Evolutionary conservation across 768 basidiomycete species (phyloP).

Genomic region (Xerocomellus intermedius): DNA sequence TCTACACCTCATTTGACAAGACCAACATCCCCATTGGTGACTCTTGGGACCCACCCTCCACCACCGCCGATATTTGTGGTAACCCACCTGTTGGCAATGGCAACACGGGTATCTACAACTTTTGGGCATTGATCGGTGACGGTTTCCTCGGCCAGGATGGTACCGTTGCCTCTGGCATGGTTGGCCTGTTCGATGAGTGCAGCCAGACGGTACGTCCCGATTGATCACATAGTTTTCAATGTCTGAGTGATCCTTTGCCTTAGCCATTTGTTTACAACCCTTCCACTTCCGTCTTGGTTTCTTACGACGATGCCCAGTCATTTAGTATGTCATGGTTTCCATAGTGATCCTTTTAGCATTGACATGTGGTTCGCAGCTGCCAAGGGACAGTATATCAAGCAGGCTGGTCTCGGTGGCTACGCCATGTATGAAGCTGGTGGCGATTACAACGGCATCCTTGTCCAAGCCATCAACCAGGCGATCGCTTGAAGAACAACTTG

Average conservation of each 20-base stretch:
- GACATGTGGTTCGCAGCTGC: conserved; percentile 28
- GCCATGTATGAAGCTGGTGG: conserved; percentile 47
- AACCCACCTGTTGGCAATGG: conserved; percentile 40
- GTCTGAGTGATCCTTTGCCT: neutral
- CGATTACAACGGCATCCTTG: conserved; percentile 38
- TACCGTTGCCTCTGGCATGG: conserved; percentile 52
- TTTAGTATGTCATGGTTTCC: conserved; percentile 41
- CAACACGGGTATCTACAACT: conserved; percentile 55
- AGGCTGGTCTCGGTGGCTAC: conserved; percentile 38
- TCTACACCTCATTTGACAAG: conserved; percentile 53
- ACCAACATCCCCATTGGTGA: conserved; percentile 50
- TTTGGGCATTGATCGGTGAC: conserved; percentile 57
- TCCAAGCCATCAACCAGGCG: conserved; percentile 32
- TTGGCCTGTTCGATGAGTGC: conserved; percentile 59
- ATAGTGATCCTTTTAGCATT: neutral
- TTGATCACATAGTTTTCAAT: neutral
- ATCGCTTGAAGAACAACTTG: conserved; percentile 18
- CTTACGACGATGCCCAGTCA: conserved; percentile 63
- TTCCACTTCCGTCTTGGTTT: conserved; percentile 52
- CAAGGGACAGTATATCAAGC: conserved; percentile 42
- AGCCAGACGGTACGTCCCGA: conserved; percentile 62
- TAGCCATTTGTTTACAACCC: conserved; percentile 71
- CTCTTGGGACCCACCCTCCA: conserved; percentile 48
- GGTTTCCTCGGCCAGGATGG: conserved; percentile 52
- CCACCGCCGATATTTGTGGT: conserved; percentile 61